Evolutionary conservation across 768 basidiomycete genomes (phyloP), one percentile per base, ranked within the genome.

Genomic region (Xanthoconium purpureum): DNA sequence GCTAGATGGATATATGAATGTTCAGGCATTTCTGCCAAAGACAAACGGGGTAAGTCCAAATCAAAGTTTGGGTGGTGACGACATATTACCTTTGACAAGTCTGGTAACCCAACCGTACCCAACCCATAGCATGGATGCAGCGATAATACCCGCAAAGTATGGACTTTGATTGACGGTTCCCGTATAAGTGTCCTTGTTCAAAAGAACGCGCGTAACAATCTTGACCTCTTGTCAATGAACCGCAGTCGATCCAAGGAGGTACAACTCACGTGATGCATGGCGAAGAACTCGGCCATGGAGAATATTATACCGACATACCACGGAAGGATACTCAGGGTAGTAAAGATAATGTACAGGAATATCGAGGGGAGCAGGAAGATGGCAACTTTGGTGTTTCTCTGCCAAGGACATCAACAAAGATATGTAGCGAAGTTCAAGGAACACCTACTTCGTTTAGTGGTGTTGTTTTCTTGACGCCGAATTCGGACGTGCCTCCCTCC

Each of bases 111-210:
- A 98, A 50, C 82, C 83, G 53, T 83, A 93, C 3, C 81, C 77
- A 9, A 96, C 91, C 93, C 94, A 97, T 37, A 94, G 67, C 67
- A 98, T 82, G 5, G 89, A 91, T 2, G 79, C 91, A 44, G 76
- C 80, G 54, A 99, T 97, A 59, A 99, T 93, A 11, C 91, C 89
- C 1, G 92, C 84, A 65, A 98, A 95, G 73, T 98, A 97, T 0
- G 95, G 95, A 54, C 91, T 93, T 61, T 86, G 83, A 30, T 84
- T 87, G 43, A 98, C 85, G 43, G 83, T 85, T 58, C 93, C 92
- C 11, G 89, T 91, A 62, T 91, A 89, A 4, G 83, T 87, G 33
- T 83, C 78, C 65, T 88, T 87, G 71, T 91, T 92, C 44, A 96
- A 78, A 6, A 97, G 77, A 7, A 94, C 91, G 15, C 90, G 88